A percentile compares a stretch with the other conserved stretches of the same genome.
phyloP scores from a whole-genome alignment of 805 yeast genomes.

The Gaillardinia entomophila region DNA sequence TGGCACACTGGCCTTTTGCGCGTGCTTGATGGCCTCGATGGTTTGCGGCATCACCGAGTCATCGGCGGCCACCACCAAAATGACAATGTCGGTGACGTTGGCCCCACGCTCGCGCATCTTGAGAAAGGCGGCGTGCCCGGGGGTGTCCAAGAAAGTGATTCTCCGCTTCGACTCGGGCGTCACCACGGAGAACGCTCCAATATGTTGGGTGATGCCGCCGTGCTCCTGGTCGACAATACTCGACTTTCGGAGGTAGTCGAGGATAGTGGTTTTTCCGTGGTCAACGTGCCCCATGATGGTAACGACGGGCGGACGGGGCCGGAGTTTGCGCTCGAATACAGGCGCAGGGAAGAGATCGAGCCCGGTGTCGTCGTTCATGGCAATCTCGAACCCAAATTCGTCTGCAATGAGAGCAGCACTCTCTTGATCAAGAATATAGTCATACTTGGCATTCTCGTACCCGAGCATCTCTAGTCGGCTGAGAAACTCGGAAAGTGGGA shows the following conservation, averaged over 20 bases:
- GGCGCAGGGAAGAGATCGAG: constrained; percentile 55
- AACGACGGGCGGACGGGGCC: constrained; percentile 84
- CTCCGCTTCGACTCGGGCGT: constrained; percentile 67
- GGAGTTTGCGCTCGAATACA: constrained; percentile 39
- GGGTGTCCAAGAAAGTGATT: constrained; percentile 92
- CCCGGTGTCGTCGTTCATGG: constrained; percentile 51
- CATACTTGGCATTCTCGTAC: constrained; percentile 63
- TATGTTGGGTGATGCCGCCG: constrained; percentile 97
- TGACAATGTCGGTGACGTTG: constrained; percentile 82
- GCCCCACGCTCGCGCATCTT: constrained; percentile 98
- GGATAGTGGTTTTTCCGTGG: constrained; percentile 93
- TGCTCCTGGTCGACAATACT: constrained; percentile 78
- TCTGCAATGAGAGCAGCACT: constrained; percentile 83
- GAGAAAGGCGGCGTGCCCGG: constrained; percentile 96
- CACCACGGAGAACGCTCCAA: constrained; percentile 91
- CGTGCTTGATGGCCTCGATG: constrained; percentile 89
- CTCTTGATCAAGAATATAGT: constrained; percentile 79
- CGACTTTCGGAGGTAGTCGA: constrained; percentile 81
- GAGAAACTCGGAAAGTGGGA: constrained; percentile 57
- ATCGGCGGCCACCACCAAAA: constrained; percentile 93
- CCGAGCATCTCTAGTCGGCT: constrained; percentile 62
- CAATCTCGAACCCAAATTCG: constrained; percentile 73
- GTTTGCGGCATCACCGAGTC: constrained; percentile 99
- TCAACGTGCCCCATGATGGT: constrained; percentile 99
- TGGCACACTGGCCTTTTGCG: constrained; percentile 74